Evolutionary conservation across 768 basidiomycete species (phyloP).

Genomic region (Mycena indigotica): DNA sequence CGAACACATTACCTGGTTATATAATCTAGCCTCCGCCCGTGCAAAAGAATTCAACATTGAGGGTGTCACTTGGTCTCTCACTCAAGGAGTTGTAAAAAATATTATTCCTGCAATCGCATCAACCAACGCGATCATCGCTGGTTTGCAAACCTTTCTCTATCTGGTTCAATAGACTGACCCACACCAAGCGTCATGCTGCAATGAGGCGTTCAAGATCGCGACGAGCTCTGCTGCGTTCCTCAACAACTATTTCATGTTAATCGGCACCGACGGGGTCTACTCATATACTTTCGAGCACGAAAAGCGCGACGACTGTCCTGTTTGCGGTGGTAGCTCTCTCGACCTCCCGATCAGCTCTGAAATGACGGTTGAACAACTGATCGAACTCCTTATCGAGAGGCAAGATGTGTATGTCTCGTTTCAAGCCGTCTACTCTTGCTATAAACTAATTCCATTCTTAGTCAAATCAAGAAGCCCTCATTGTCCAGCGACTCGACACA

Average conservation of each 20-base stretch:
- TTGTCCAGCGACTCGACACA: slow-evolving; percentile 74
- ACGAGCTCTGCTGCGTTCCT: slow-evolving; percentile 93
- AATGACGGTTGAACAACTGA: slow-evolving; percentile 81
- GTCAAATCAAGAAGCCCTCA: slow-evolving; percentile 97
- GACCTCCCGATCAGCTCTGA: slow-evolving; percentile 71
- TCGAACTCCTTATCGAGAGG: slow-evolving; percentile 83
- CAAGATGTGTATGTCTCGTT: slow-evolving; percentile 78
- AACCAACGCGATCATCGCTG: slow-evolving; percentile 97
- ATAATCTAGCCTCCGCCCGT: slow-evolving; percentile 73
- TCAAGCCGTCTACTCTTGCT: not conserved
- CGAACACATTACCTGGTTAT: slow-evolving; percentile 95
- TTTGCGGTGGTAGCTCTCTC: slow-evolving; percentile 90
- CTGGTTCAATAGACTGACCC: slow-evolving; percentile 9
- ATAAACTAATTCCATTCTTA: slow-evolving; percentile 40
- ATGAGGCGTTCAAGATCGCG: slow-evolving; percentile 98
- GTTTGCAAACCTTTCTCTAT: slow-evolving; percentile 40
- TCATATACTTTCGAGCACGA: slow-evolving; percentile 98
- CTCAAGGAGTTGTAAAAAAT: slow-evolving; percentile 99
- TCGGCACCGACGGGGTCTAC: slow-evolving; percentile 95
- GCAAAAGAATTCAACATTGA: slow-evolving; percentile 96
- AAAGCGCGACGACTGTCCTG: slow-evolving; percentile 90
- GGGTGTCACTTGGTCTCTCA: slow-evolving; percentile 96
- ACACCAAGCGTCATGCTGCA: slow-evolving; percentile 90
- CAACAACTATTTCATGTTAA: slow-evolving; percentile 98
- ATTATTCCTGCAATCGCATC: slow-evolving; percentile 99